These are phyloP conservation scores for Phialophora verrucosa DNA, from an alignment of 2,329 filamentous ascomycete genomes.

Conservation along the genomic window DNA sequence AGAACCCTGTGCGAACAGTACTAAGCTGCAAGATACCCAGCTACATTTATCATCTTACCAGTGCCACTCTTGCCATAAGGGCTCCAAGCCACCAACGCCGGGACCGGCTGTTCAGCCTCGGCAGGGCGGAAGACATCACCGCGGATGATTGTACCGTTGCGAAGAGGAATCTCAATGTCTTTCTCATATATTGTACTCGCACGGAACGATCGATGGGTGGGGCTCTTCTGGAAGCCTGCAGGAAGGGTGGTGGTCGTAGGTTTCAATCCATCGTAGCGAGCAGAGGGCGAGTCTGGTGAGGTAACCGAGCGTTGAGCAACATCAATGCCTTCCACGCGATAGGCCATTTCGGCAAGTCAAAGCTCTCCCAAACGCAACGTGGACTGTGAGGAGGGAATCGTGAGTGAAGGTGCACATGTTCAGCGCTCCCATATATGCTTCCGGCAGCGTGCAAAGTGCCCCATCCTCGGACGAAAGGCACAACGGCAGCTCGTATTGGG, in stretches of 20 bases:
- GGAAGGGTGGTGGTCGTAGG: background rate
- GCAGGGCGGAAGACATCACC: conserved; percentile 39
- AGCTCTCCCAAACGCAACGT: background rate
- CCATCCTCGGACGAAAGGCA: too few relatives aligned
- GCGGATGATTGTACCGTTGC: conserved; percentile 40
- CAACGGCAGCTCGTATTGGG: too few relatives aligned
- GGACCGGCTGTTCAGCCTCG: conserved; percentile 24
- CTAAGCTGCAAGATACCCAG: background rate
- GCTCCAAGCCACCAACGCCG: conserved; percentile 42
- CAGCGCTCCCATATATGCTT: background rate
- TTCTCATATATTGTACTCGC: conserved; percentile 34
- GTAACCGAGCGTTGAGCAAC: background rate
- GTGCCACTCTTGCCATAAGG: conserved; percentile 42
- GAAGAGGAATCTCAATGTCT: conserved; percentile 37
- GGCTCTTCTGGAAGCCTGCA: conserved; percentile 4
- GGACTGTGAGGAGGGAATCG: background rate
- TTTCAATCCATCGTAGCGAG: background rate
- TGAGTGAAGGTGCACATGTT: background rate
- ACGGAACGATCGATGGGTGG: background rate
- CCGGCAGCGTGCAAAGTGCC: too few relatives aligned
- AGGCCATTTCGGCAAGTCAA: background rate
- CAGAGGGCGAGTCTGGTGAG: background rate
- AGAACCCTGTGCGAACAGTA: background rate
- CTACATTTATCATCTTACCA: conserved; percentile 28
- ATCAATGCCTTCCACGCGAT: background rate